Evolutionary conservation across 306 rosid species (phyloP).

Genomic region (Psophocarpus tetragonolobus): DNA sequence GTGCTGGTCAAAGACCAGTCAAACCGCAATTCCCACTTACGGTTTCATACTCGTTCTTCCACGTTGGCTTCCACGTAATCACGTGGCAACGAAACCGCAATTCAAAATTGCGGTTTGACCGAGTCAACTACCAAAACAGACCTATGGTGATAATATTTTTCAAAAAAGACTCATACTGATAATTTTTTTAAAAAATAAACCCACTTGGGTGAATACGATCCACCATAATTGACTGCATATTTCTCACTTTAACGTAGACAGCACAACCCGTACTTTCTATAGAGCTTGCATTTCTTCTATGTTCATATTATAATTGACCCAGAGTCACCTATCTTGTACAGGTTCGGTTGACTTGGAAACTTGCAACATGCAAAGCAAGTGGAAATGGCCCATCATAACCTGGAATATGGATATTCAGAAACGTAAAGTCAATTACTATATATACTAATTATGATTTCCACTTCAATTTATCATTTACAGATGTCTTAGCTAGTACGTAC

Average conservation of each 20-base stretch:
- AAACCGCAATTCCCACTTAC: too few species aligned
- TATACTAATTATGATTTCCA: neutral
- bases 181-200: too few species aligned
- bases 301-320: neutral
- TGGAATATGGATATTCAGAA: neutral
- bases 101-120: too few species aligned
- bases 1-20: too few species aligned
- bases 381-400: constrained; percentile 12
- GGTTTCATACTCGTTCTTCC: too few species aligned
- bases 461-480: neutral
- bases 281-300: neutral
- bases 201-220: neutral
- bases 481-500: too few species aligned
- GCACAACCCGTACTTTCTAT: neutral
- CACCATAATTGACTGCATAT: constrained; percentile 34
- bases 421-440: neutral
- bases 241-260: neutral
- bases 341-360: constrained; percentile 17
- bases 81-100: too few species aligned
- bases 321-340: constrained; percentile 10
- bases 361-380: constrained; percentile 31
- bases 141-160: too few species aligned
- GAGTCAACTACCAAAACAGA: too few species aligned
- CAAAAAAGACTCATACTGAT: too few species aligned
- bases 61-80: too few species aligned